Evolutionary conservation across 2,329 filamentous ascomycete species (phyloP).

Genomic region (Fonsecaea erecta): DNA sequence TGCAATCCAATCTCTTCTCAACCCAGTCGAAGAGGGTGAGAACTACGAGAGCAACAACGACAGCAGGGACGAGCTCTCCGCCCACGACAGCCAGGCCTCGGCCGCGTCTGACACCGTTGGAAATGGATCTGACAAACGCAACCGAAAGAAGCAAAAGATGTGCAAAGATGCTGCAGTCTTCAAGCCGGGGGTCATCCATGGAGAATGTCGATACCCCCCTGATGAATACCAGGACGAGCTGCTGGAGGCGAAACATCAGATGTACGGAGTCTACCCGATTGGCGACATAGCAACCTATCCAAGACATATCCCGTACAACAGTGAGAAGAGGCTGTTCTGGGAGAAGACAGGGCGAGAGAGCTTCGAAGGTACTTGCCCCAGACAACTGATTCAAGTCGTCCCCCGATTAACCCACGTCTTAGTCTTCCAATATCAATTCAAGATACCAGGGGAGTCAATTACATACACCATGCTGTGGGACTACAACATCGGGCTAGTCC

Average conservation of each 20-base stretch:
- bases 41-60: conserved; percentile 27
- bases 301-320: conserved; percentile 89
- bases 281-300: conserved; percentile 65
- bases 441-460: conserved; percentile 67
- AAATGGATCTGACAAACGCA: conserved; percentile 29
- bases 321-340: conserved; percentile 87
- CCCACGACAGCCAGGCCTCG: conserved; percentile 20
- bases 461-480: conserved; percentile 91
- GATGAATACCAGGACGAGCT: conserved; percentile 68
- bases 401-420: conserved; percentile 26
- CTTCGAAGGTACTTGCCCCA: conserved; percentile 74
- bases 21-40: conserved; percentile 29
- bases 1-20: conserved; percentile 35
- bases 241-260: conserved; percentile 62
- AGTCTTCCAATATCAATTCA: conserved; percentile 88
- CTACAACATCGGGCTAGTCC: conserved; percentile 90
- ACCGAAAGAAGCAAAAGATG: conserved; percentile 58
- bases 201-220: conserved; percentile 73
- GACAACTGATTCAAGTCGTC: conserved; percentile 10
- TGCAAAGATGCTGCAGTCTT: conserved; percentile 69
- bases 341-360: conserved; percentile 84
- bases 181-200: conserved; percentile 65
- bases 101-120: conserved; percentile 13
- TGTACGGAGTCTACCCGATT: conserved; percentile 69
- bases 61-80: conserved; percentile 28